Base-by-base conservation (phyloP, 768 basidiomycete genomes). In the Tricholoma matsutake region DNA sequence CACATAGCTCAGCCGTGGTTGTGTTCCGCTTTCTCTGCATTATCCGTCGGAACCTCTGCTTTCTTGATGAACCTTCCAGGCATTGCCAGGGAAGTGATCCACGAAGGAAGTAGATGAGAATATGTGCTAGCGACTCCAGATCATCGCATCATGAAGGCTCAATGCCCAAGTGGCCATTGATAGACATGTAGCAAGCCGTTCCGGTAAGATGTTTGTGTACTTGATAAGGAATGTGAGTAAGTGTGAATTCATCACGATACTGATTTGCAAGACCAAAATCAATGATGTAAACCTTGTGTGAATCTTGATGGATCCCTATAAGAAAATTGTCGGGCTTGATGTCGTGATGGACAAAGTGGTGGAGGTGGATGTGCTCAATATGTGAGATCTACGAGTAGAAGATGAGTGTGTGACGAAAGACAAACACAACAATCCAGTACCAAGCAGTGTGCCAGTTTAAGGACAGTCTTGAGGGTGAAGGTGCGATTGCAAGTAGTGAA, bases 71-170 rank as follows among this genome's bases (percentile, higher is more conserved):
- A 20, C 45, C 43, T 54, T 60, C 35, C 5, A 47, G 56, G 16
- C 37, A 35, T 52, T 61, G 59, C 90, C 91, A 92, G 32, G 90
- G 90, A 55, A 92, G 82, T 57, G 86, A 83, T 53, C 91, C 89
- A 63, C 88, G 85, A 62, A 92, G 84, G 83, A 92, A 0, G 41
- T 41, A 41, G 41, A 41, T 41, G 16, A 41, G n/a, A 41, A 99
- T 96, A 73, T 99, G 96, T 0, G 96, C 96, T 29, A 99, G 78
- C 35, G 94, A 96, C 76, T 99, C 96, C 31, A 99, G 75, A 73
- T 99, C 96, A 72, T 99, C 96, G 67, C 96, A 83, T 64, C 96
- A 86, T 18, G 94, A 96, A 72, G 91, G 88, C 78, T 92, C 86
- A 54, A 92, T 88, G 63, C 91, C 91, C 71, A 91, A 41, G n/a